Base-by-base conservation (phyloP, 306 rosid species). In the Calophaca sinica region DNA sequence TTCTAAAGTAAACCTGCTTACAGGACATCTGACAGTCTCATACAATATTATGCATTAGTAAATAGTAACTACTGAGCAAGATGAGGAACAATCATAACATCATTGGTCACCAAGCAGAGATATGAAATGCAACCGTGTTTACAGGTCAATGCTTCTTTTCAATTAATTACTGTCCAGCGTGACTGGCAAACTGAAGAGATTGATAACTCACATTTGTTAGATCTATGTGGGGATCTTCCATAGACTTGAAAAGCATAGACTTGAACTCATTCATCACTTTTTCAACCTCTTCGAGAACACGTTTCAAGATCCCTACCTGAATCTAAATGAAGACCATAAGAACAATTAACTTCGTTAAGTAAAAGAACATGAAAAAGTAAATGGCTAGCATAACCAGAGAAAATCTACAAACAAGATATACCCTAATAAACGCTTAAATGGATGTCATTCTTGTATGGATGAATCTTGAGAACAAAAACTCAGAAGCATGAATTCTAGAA, bases 231-330 rank as follows among this genome's bases (percentile, higher is more conserved):
- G 93, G 96, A 89, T 92, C 97, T 84, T 94, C 99, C 99, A 92
- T 90, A 82, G 98, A 85, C 84, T 90, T 92, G 88, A 92, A 94
- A 73, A 94, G 96, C 79, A 66, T 90, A 69, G 92, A 89, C 88
- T 94, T 94, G 87, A 94, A 94, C 75, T 92, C 99, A 61, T 89
- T 85, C 96, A 94, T 92, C 84, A 92, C 96, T 78, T 92, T 94
- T 75, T 94, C 99, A 81, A 94, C 98, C 88, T 94, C 99, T 83
- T 94, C 99, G n/a, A 92, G 96, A 63, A 94, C 99, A 53, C 92
- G 92, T 82, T 94, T 94, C n/a, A 94, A 86, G 83, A 94, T 89
- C 76, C 99, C 98, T 68, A 92, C 97, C 90, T 94, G 90, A 81
- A 84, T 86, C 82, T 57, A 78, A 81, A 76, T 46, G 33, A 72